Evolutionary conservation across 495 filamentous ascomycete genomes (phyloP), one percentile per base, ranked within the genome.

Genomic region (Elaphomyces granulatus): DNA sequence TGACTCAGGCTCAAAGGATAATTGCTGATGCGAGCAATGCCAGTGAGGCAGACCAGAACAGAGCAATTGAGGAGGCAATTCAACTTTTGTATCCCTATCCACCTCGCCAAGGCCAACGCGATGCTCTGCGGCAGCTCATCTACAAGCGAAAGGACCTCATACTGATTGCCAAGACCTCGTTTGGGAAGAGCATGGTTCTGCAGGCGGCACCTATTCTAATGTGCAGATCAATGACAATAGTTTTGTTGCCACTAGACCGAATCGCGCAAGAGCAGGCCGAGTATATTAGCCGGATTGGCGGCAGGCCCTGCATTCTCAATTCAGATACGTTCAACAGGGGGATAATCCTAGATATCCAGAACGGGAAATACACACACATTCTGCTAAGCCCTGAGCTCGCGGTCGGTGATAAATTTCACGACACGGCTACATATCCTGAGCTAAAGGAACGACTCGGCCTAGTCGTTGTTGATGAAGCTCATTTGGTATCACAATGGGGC

Each of bases 141-240:
- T 46, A 42, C 32, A 42, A 36, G 16, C 32, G 38, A 16, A 32
- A 30, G 20, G 44, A 42, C 19, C 32, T 46, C 26, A 40, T 46
- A 34, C 38, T 46, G 19, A 40, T 36, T 34, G 44, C 38, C 18
- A 46, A 46, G 39, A 42, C 39, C 16, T 46, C 39, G 21, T 42
- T 46, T 30, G 44, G 44, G 38, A 42, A 37, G 31, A 37, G 39
- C 30, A 35, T 46, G 21, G 42, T 46, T 28, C 36, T 42, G 15
- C 38, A 36, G 32, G 21, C 38, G 23, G 32, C 34, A 26, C 34
- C 28, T 17, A 36, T 46, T 9, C 36, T 46, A 31, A 16, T 40
- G 20, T 32, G 32, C 30, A 20, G 37, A 40, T 32, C 36, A 26
- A 26, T 45, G 10, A 38, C 16, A 23, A 23, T 45, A 15, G 28